Base-by-base conservation (phyloP, 495 filamentous ascomycete genomes). In the Aspergillus wentii region DNA sequence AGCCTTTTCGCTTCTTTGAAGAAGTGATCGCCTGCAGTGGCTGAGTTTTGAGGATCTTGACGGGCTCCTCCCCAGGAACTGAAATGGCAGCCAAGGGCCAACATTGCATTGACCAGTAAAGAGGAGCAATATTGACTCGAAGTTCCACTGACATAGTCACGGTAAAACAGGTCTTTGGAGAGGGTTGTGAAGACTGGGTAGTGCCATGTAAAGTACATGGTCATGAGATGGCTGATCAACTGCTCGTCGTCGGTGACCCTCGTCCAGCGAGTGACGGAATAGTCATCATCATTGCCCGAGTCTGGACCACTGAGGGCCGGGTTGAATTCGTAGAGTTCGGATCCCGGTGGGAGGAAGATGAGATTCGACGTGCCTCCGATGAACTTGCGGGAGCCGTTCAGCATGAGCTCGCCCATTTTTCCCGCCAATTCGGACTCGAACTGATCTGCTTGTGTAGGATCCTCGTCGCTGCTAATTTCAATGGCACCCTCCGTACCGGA, bases 131-230 rank as follows among this genome's bases (percentile, higher is more conserved):
- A 94, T 14, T 68, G 64, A 8, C 75, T 69, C 6, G 74, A 57
- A 13, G 72, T 61, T 0, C 90, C 89, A 3, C 70, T 72, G 10
- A 79, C 51, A 50, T 95, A 97, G 54, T 98, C 90, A 14, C 83
- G 74, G 48, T 83, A 92, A 59, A 98, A 98, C 17, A 95, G 72
- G 25, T 69, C 76, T 58, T 85, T 94, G n/a, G 90, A 90, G 5
- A 97, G 74, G 0, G 86, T 91, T 8, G 88, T 91, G 64, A 98
- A 98, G 60, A 88, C 97, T 8, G 91, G 83, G 57, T 97, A 98
- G 51, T 98, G 92, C 88, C 92, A 98, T 19, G 83, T 84, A 63
- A 97, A 96, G 63, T 98, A 98, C 87, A 96, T 90, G 41, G 86
- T 90, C 49, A 98, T 76, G 8, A 98, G 76, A 65, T 97, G 94